Percentiles rank a stretch among this genome's conserved stretches.
phyloP scores from a whole-genome alignment of 2,329 filamentous ascomycete species.

The Orbilia ellipsospora region DNA sequence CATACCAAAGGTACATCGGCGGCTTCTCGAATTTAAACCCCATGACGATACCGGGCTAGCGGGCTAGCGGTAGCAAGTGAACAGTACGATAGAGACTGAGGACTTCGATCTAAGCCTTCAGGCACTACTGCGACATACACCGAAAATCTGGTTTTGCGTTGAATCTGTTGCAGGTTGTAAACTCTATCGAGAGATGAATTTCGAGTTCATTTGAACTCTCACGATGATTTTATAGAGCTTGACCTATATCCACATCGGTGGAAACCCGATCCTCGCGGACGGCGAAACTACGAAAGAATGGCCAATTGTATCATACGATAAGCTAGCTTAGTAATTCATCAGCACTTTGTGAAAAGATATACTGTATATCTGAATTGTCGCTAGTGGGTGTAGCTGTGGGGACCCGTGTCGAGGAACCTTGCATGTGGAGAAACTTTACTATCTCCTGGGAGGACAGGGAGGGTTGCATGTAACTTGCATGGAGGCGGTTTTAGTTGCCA shows the following conservation, averaged over 20 bases:
- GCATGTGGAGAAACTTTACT: slow-evolving; percentile 3
- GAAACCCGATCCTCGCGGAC: slow-evolving; percentile 22
- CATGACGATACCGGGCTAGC: slow-evolving; percentile 6
- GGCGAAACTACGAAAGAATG: slow-evolving; percentile 29
- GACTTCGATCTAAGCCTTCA: too few relatives aligned
- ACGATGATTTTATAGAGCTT: slow-evolving; percentile 26
- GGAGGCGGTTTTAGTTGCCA: too few relatives aligned
- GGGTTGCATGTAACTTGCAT: too few relatives aligned
- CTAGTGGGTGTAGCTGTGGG: slow-evolving; percentile 5
- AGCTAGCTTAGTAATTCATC: slow-evolving; percentile 6
- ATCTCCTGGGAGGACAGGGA: too few relatives aligned
- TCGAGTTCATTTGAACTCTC: slow-evolving; percentile 12
- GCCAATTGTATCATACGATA: slow-evolving; percentile 14
- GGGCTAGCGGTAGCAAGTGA: background rate
- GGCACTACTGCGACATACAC: background rate
- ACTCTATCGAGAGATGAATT: background rate
- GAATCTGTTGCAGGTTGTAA: slow-evolving; percentile 21
- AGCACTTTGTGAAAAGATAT: slow-evolving; percentile 1
- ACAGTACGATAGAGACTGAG: too few relatives aligned
- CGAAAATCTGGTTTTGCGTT: slow-evolving; percentile 9
- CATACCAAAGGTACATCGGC: slow-evolving; percentile 49
- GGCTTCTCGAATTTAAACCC: slow-evolving; percentile 35
- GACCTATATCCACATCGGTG: slow-evolving; percentile 24
- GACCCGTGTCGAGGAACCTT: slow-evolving; percentile 30
- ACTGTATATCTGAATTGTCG: slow-evolving; percentile 1